Conservation (phyloP, 257 asterid genomes). For the Linderniella brevidens region DNA sequence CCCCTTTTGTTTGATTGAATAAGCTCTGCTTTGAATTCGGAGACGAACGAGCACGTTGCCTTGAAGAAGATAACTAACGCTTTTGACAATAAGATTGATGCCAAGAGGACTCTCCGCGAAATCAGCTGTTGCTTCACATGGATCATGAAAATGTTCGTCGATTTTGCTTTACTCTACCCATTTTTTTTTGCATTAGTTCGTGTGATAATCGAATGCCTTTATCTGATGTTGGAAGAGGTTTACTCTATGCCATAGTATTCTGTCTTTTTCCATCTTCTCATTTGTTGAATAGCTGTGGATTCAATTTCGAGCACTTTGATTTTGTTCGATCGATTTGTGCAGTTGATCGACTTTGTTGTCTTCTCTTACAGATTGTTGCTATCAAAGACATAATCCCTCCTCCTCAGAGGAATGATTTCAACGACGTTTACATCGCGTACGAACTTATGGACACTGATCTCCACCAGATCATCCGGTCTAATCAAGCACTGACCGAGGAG, state of each 20-base stretch:
- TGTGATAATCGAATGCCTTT: no score
- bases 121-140: conserved; percentile 97
- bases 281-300: no score
- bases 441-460: conserved; percentile 99
- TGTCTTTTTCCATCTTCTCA: no score
- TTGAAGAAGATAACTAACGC: conserved; percentile 93
- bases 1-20: conserved; percentile 1
- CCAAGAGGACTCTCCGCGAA: conserved; percentile 97
- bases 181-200: neutral
- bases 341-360: no score
- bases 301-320: no score
- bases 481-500: conserved; percentile 87
- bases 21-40: conserved; percentile 88
- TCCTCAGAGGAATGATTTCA: conserved; percentile 64
- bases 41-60: conserved; percentile 92
- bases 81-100: conserved; percentile 84
- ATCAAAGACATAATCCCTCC: conserved; percentile 93
- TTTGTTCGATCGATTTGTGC: no score
- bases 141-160: conserved; percentile 96
- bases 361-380: conserved; percentile 97
- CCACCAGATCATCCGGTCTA: conserved; percentile 90
- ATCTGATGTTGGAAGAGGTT: no score
- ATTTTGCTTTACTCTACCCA: neutral
- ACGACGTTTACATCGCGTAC: conserved; percentile 89
- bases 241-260: no score